A percentile compares a stretch with the other conserved stretches of the same genome.
These are phyloP conservation scores for Corymbia calophylla DNA, from an alignment of 441 rosid species.

Conservation along the genomic window DNA sequence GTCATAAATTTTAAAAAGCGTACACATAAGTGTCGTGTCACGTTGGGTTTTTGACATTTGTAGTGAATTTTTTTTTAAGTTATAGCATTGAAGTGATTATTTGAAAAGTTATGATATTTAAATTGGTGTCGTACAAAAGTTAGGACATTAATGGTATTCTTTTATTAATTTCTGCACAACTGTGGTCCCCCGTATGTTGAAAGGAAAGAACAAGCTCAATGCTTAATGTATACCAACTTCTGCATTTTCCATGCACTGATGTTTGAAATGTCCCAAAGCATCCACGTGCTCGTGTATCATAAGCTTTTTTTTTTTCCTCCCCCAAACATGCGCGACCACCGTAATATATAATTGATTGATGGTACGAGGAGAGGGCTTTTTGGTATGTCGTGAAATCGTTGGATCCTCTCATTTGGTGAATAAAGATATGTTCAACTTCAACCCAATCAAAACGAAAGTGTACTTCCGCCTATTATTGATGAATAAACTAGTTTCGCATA, in stretches of 20 bases:
- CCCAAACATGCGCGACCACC: neutral
- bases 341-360: neutral
- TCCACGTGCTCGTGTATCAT: neutral
- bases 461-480: neutral
- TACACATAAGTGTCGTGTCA: neutral
- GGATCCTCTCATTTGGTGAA: neutral
- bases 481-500: neutral
- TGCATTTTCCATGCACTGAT: neutral
- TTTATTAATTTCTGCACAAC: neutral
- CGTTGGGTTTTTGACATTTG: accelerated
- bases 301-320: neutral
- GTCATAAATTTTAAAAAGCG: neutral
- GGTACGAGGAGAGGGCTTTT: neutral
- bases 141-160: neutral
- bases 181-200: neutral
- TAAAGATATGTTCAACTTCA: neutral
- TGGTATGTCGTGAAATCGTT: neutral
- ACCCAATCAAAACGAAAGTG: neutral
- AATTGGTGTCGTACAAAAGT: neutral
- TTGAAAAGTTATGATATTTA: neutral
- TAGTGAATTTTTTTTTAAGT: neutral
- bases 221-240: neutral
- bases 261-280: neutral
- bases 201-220: neutral
- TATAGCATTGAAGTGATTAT: neutral